Percentiles rank a stretch among this genome's conserved stretches.
phyloP scores from a whole-genome alignment of 441 rosid species.

The Breynia disticha region DNA sequence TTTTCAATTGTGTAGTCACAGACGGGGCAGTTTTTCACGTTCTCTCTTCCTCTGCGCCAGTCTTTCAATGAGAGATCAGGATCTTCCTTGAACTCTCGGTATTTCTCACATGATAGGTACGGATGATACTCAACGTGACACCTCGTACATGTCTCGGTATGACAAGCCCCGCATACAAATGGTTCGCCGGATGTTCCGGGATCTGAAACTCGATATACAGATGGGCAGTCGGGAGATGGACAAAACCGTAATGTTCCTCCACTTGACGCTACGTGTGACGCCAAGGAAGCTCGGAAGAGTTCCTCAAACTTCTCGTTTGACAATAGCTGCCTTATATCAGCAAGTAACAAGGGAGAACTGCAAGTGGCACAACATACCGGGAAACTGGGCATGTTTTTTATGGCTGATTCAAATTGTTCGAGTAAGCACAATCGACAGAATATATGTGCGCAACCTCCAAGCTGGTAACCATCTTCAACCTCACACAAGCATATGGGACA shows the following conservation, averaged over 20 bases:
- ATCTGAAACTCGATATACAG: constrained; percentile 55
- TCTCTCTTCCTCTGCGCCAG: constrained; percentile 63
- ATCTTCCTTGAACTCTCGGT: constrained; percentile 60
- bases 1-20: constrained; percentile 72
- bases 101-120: constrained; percentile 57
- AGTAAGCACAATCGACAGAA: constrained; percentile 42
- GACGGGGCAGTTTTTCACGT: constrained; percentile 61
- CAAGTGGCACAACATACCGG: constrained; percentile 64
- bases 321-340: constrained; percentile 58
- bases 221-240: constrained; percentile 89
- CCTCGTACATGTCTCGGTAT: constrained; percentile 58
- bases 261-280: constrained; percentile 55
- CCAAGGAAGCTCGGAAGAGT: constrained; percentile 67
- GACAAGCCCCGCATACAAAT: constrained; percentile 76
- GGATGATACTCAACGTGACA: constrained; percentile 85
- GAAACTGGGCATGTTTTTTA: constrained; percentile 53
- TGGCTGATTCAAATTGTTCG: constrained; percentile 74
- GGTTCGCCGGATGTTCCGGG: constrained; percentile 29
- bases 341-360: constrained; percentile 34
- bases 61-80: constrained; percentile 71
- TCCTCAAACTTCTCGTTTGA: constrained; percentile 63
- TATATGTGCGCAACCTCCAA: constrained; percentile 17
- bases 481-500: constrained; percentile 29
- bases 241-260: constrained; percentile 61
- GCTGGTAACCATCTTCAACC: constrained; percentile 24